A percentile compares a stretch with the other conserved stretches of the same genome.
Evolutionary conservation across 1,284 basidiomycete species (phyloP).

Genomic region (Vanrija pseudolonga): DNA sequence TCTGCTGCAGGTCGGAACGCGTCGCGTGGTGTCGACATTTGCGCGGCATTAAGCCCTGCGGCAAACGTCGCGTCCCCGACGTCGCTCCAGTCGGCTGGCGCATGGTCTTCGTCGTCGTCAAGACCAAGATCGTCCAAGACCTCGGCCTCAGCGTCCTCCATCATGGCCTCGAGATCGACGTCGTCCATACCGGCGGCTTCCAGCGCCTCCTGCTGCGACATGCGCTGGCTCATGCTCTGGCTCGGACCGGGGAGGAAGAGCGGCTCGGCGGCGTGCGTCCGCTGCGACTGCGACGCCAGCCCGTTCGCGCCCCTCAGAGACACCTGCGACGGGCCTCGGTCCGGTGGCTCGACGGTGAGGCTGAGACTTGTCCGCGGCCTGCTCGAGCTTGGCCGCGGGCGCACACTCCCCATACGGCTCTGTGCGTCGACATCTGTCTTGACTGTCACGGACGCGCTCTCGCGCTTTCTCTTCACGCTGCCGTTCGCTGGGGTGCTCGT

Average conservation of each 20-base stretch:
- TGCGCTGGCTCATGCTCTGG: slow-evolving; percentile 15
- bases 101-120: neutral
- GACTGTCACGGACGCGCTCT: neutral
- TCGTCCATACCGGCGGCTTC: slow-evolving; percentile 27
- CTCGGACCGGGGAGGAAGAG: slow-evolving; percentile 24
- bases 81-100: slow-evolving; percentile 11
- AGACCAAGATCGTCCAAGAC: neutral
- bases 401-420: neutral
- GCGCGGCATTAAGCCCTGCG: neutral
- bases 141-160: slow-evolving; percentile 20
- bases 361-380: slow-evolving; percentile 18
- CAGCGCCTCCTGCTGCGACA: slow-evolving; percentile 33
- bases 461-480: neutral
- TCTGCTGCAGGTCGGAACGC: neutral
- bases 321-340: neutral
- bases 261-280: slow-evolving; percentile 12
- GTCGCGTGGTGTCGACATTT: slow-evolving; percentile 13
- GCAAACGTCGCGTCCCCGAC: slow-evolving; percentile 6
- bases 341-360: slow-evolving; percentile 6
- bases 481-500: neutral
- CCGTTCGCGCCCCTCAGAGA: neutral
- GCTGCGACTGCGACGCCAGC: neutral
- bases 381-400: neutral
- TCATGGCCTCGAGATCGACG: slow-evolving; percentile 22
- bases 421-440: slow-evolving; percentile 1